Conservation (phyloP, 176 grass and related monocot genomes). For the Ensete glaucum region DNA sequence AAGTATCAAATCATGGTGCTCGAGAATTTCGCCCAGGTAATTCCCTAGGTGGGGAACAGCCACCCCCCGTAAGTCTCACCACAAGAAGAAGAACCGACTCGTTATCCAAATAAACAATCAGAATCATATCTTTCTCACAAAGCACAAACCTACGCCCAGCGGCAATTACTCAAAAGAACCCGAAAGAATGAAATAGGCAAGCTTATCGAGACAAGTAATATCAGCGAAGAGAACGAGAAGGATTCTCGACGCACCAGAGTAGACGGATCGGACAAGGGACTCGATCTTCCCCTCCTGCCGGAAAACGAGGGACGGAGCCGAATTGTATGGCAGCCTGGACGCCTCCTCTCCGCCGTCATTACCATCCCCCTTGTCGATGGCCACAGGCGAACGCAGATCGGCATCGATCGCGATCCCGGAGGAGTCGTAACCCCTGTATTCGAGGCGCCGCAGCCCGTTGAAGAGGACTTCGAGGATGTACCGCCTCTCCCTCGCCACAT, state of each 20-base stretch:
- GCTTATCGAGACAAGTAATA: not conserved
- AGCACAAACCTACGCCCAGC: not conserved
- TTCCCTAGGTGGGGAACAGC: not conserved
- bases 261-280: conserved; percentile 81
- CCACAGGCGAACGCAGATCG: conserved; percentile 1
- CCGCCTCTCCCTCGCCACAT: conserved; percentile 56
- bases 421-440: conserved; percentile 76
- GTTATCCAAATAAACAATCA: not conserved
- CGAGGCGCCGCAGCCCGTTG: conserved; percentile 73
- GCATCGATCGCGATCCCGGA: conserved; percentile 47
- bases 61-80: not conserved
- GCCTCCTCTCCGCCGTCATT: not conserved
- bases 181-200: not conserved
- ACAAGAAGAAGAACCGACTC: not conserved
- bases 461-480: conserved; percentile 80
- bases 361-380: not conserved
- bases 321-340: conserved; percentile 10
- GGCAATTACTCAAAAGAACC: not conserved
- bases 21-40: not conserved
- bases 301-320: conserved; percentile 58
- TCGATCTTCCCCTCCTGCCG: conserved; percentile 98
- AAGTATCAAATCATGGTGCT: not conserved
- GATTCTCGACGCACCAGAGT: conserved; percentile 43
- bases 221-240: not conserved
- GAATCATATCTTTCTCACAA: not conserved